Base-by-base conservation (phyloP, 2,329 filamentous ascomycete species). In the Pseudogymnoascus sp. region DNA sequence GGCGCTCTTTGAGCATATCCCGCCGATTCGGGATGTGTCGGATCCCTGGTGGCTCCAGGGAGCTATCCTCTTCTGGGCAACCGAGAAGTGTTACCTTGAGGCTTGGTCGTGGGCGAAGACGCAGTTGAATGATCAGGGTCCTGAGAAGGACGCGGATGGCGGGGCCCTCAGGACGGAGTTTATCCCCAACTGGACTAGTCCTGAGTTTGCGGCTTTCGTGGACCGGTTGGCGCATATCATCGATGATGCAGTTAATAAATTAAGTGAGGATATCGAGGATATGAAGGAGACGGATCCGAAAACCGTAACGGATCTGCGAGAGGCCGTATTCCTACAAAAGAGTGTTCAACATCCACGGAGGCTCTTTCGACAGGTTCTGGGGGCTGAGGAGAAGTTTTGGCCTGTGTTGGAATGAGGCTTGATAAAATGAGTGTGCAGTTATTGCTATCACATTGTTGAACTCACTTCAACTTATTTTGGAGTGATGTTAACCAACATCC, bases 1-100 rank as follows among this genome's bases (percentile, higher is more conserved):
- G 60, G 65, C 65, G 19, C 82, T 90, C 4, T 82, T 85, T 63
- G 81, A 78, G n/a, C 80, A 80, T 3, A 78, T 82, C 11, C 79
- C 46, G 16, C 24, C n/a, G 28, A 16, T 16, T 22, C 33, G 56
- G 3, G 31, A 61, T 40, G n/a, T 12, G 7, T 31, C 43, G 7
- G 40, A 38, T 2, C 35, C 37, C 4, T 59, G 33, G 16, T 46
- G 64, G 70, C 75, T 92, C 2, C 88, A 91, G 71, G 88, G 86
- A 5, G 78, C 90, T 65, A 82, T 90, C 2, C 81, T 90, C n/a
- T 82, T 92, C 24, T 93, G 88, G 86, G 86, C 85, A n/a, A 91
- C 87, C 1, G 89, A 93, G 75, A 84, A 79, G 56, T 82, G 80
- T 65, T 88, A 88, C 70, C 71, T 87, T 16, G 78, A 82, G 40